Percentiles rank a stretch among this genome's conserved stretches.
Evolutionary conservation across 2,329 filamentous ascomycete genomes (phyloP).

Genomic region (Huntiella decipiens): DNA sequence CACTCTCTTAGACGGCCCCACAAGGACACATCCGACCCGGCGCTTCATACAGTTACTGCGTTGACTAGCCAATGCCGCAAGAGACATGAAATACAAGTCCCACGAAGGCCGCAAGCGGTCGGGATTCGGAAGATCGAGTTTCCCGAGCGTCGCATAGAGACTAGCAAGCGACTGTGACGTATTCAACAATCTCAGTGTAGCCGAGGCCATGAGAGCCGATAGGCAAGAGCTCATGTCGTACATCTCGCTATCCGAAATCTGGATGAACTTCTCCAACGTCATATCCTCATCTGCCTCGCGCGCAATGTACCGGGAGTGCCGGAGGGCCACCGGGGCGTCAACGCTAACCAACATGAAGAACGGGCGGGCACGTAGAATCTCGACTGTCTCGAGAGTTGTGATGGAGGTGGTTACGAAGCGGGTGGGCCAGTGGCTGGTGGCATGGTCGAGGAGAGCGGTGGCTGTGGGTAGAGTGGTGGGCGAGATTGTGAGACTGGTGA

Average conservation of each 20-base stretch:
- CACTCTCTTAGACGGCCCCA: conserved; percentile 60
- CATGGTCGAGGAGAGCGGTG: conserved; percentile 59
- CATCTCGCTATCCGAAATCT: conserved; percentile 50
- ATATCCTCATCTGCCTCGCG: conserved; percentile 16
- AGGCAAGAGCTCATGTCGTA: conserved; percentile 49
- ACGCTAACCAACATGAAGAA: conserved; percentile 89
- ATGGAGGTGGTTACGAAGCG: conserved; percentile 79
- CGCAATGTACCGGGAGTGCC: conserved; percentile 60
- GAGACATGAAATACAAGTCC: conserved; percentile 96
- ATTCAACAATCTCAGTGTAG: conserved; percentile 74
- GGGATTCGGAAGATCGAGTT: conserved; percentile 58
- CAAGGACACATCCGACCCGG: conserved; percentile 82
- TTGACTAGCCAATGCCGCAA: conserved; percentile 80
- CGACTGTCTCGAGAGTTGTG: conserved; percentile 50
- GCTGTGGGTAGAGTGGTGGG: conserved; percentile 35
- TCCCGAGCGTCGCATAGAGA: conserved; percentile 52
- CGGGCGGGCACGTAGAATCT: conserved; percentile 58
- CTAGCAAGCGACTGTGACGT: conserved; percentile 51
- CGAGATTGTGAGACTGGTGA: conserved; percentile 49
- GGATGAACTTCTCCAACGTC: conserved; percentile 35
- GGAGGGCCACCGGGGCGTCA: conserved; percentile 68
- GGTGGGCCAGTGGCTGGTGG: conserved; percentile 66
- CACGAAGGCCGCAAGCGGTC: conserved; percentile 72
- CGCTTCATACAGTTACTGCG: conserved; percentile 97
- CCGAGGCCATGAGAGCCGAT: conserved; percentile 59